phyloP scores from a whole-genome alignment of 2,329 filamentous ascomycete species.

The Xylariomycetidae sp. region DNA sequence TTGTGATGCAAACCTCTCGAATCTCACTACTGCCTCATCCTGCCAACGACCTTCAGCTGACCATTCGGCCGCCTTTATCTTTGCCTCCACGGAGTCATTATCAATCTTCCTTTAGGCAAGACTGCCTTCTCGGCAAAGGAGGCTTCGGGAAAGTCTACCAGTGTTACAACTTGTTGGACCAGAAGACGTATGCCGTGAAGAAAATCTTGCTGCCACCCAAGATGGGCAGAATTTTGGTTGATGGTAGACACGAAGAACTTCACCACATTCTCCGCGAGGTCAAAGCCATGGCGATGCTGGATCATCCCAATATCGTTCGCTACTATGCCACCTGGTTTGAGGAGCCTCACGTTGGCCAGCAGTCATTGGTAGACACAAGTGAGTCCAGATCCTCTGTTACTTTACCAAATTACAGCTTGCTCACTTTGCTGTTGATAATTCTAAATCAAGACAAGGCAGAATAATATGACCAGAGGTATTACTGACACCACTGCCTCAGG shows the following conservation, averaged over 20 bases:
- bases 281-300: slow-evolving; percentile 24
- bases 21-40: slow-evolving; percentile 17
- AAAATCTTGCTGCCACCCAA: slow-evolving; percentile 24
- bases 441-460: no score
- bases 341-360: no score
- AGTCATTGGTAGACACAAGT: no score
- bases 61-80: slow-evolving; percentile 9
- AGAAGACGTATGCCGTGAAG: slow-evolving; percentile 27
- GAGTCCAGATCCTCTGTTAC: slow-evolving; percentile 6
- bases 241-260: slow-evolving; percentile 24
- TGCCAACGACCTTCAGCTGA: slow-evolving; percentile 18
- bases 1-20: slow-evolving; percentile 16
- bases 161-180: slow-evolving; percentile 24
- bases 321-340: slow-evolving; percentile 29
- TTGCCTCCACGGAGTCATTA: slow-evolving; percentile 19
- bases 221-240: slow-evolving; percentile 21
- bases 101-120: slow-evolving; percentile 21
- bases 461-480: no score
- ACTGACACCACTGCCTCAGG: no score
- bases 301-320: slow-evolving; percentile 27
- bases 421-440: no score
- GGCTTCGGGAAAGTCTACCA: slow-evolving; percentile 27
- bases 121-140: slow-evolving; percentile 24
- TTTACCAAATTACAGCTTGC: no score
- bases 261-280: slow-evolving; percentile 25